Evolutionary conservation across 352 stramenopile species (phyloP), one percentile per base, ranked within the genome.

Genomic region (Globisporangium abappressorium): DNA sequence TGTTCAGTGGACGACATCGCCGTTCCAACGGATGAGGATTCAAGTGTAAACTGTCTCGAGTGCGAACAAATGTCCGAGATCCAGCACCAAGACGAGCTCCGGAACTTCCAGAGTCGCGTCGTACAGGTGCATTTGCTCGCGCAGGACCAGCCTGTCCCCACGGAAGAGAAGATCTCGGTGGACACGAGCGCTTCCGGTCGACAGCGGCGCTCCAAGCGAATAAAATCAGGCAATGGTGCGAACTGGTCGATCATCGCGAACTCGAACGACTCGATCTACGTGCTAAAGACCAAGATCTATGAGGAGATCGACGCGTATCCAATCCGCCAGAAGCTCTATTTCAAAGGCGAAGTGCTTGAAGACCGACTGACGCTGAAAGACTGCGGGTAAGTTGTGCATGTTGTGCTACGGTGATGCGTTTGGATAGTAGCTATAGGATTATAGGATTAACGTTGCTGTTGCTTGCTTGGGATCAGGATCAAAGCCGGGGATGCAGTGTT

Each of bases 261-360:
- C 59, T 77, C 87, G 6, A 78, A 74, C 30, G 87, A 95, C 64
- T 89, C 82, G 0, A 80, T 93, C 14, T 90, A 89, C 47, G 79
- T 92, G 56, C 65, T 95, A 9, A 95, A 95, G 65, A 78, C 82
- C 5, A 91, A 89, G 57, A 89, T 95, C 34, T 91, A 81, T 57
- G 79, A 84, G 3, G 81, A 90, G 57, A 87, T 83, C 8, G 87
- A 91, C 69, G 74, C 77, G 8, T 76, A 88, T 12, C 87, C 87
- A 18, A 86, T 85, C 38, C 82, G 82, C 30, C 87, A 95, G 65
- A 72, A 76, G 8, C 72, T 95, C 1, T 95, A 92, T 59, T 93
- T 87, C 65, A 77, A 79, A 43, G 87, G 87, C 12, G 65, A 81
- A 2, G 33, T 84, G 20, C 71, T 95, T 22, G 70, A 86, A 22